A percentile compares a stretch with the other conserved stretches of the same genome.
Conservation (phyloP, 202 grass and related monocot species). For the Panicum hallii region DNA sequence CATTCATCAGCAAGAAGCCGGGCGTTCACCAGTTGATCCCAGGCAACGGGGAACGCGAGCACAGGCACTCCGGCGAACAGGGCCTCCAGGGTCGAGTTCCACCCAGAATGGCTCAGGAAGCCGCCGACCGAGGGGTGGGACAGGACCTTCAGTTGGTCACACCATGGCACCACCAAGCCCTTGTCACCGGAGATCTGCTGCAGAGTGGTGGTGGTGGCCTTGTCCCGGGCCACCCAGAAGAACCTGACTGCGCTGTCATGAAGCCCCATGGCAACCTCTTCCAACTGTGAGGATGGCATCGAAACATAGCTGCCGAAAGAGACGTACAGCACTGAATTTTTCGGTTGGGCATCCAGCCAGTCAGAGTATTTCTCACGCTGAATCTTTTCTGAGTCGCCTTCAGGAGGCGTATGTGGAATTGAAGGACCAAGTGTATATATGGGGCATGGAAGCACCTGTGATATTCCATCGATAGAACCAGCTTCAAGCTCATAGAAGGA, state of each 20-base stretch:
- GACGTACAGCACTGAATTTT: slow-evolving; percentile 68
- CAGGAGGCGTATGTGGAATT: slow-evolving; percentile 22
- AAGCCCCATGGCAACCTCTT: slow-evolving; percentile 64
- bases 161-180: slow-evolving; percentile 71
- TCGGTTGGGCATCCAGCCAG: slow-evolving; percentile 65
- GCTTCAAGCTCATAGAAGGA: slow-evolving; percentile 70
- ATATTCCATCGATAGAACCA: slow-evolving; percentile 34
- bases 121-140: slow-evolving; percentile 63
- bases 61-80: slow-evolving; percentile 60
- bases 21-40: slow-evolving; percentile 66
- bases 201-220: background rate
- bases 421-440: slow-evolving; percentile 65
- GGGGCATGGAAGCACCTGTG: slow-evolving; percentile 43
- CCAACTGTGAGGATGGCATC: slow-evolving; percentile 43
- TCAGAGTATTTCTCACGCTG: slow-evolving; percentile 16
- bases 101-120: slow-evolving; percentile 73
- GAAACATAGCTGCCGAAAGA: slow-evolving; percentile 71
- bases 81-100: slow-evolving; percentile 68
- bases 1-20: slow-evolving; percentile 64
- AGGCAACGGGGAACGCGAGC: slow-evolving; percentile 53
- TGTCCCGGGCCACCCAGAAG: slow-evolving; percentile 61
- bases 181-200: slow-evolving; percentile 34
- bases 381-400: background rate
- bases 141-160: slow-evolving; percentile 66
- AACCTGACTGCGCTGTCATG: slow-evolving; percentile 48